Evolutionary conservation across 1,284 basidiomycete genomes (phyloP).

Genomic region (Athelia psychrophila): DNA sequence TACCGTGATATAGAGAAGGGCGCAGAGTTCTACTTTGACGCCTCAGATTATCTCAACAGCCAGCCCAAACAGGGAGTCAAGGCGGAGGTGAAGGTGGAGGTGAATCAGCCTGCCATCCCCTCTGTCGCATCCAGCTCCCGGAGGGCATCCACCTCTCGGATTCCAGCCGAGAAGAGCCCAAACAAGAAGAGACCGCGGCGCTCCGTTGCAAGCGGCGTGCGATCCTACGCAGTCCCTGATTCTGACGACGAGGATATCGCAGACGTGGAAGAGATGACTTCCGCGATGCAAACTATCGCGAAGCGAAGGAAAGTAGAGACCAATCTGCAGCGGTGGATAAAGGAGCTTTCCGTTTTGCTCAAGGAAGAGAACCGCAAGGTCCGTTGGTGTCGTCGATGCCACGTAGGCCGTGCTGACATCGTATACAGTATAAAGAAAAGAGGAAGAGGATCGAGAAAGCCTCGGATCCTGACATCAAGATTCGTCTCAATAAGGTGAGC

Average conservation of each 20-base stretch:
- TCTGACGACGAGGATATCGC: slow-evolving; percentile 67
- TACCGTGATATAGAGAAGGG: slow-evolving; percentile 60
- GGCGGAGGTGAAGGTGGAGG: slow-evolving; percentile 29
- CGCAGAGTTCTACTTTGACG: slow-evolving; percentile 62
- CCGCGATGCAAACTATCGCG: slow-evolving; percentile 29
- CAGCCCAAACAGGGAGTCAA: slow-evolving; percentile 38
- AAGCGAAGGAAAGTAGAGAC: slow-evolving; percentile 44
- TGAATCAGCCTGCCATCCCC: slow-evolving; percentile 15
- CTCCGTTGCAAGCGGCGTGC: slow-evolving; percentile 44
- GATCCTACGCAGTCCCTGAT: slow-evolving; percentile 64
- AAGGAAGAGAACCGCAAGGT: slow-evolving; percentile 71
- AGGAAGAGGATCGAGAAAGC: slow-evolving; percentile 53
- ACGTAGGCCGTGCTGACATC: slow-evolving; percentile 5
- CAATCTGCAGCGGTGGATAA: slow-evolving; percentile 65
- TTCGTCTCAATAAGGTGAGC: slow-evolving; percentile 55
- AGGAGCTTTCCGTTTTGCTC: slow-evolving; percentile 51
- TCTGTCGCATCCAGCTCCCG: slow-evolving; percentile 9
- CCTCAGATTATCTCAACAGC: slow-evolving; percentile 57
- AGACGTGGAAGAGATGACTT: slow-evolving; percentile 35
- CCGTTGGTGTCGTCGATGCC: slow-evolving; percentile 6
- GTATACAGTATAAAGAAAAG: slow-evolving; percentile 54
- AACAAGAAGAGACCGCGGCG: slow-evolving; percentile 57
- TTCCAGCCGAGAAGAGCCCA: slow-evolving; percentile 2
- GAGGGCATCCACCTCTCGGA: slow-evolving; percentile 3
- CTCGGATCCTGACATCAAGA: slow-evolving; percentile 38